A percentile compares a stretch with the other conserved stretches of the same genome.
phyloP scores from a whole-genome alignment of 805 yeast genomes.

The Huiozyma sinensis region DNA sequence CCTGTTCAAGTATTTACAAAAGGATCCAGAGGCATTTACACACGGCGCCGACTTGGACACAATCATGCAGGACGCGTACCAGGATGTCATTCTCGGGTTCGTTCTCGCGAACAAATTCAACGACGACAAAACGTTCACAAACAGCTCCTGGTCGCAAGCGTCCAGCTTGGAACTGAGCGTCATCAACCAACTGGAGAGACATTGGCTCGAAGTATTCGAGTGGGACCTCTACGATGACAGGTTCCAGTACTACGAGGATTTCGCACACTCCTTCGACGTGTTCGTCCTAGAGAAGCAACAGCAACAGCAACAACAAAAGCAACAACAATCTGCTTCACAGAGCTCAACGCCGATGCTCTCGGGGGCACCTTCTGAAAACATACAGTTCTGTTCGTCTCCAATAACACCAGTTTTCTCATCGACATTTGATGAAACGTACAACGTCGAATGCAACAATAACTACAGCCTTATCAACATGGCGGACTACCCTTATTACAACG shows the following conservation, averaged over 20 bases:
- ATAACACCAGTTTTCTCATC: neutral
- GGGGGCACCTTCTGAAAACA: no score
- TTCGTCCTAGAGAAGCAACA: slow-evolving; percentile 10
- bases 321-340: neutral
- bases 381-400: neutral
- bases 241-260: slow-evolving; percentile 18
- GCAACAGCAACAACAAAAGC: neutral
- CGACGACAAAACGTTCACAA: slow-evolving; percentile 93
- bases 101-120: slow-evolving; percentile 87
- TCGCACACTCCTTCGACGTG: slow-evolving; percentile 14
- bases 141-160: slow-evolving; percentile 94
- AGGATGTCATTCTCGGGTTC: slow-evolving; percentile 54
- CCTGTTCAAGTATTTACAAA: slow-evolving; percentile 49
- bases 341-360: no score
- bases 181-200: slow-evolving; percentile 58
- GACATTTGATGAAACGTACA: neutral
- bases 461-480: neutral
- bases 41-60: neutral
- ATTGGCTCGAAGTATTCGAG: slow-evolving; percentile 51
- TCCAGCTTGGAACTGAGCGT: slow-evolving; percentile 58
- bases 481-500: neutral
- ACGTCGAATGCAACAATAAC: neutral
- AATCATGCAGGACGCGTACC: slow-evolving; percentile 29
- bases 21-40: slow-evolving; percentile 23
- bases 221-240: slow-evolving; percentile 45